Percentiles rank a stretch among this genome's conserved stretches.
phyloP scores from a whole-genome alignment of 2,329 filamentous ascomycete genomes.

The Cephalotrichum gorgonifer region DNA sequence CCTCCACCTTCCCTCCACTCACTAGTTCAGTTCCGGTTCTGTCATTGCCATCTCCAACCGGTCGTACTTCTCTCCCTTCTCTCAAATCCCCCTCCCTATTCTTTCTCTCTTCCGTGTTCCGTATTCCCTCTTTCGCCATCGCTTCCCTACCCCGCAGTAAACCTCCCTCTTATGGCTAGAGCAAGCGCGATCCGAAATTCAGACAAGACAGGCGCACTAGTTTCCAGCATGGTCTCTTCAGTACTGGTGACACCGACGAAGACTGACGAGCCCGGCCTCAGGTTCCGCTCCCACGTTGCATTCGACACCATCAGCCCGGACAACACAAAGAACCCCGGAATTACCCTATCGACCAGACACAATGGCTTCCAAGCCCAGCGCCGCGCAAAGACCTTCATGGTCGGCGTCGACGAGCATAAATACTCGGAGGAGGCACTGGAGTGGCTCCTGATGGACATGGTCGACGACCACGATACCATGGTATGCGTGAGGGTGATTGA shows the following conservation, averaged over 20 bases:
- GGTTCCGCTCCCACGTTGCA: conserved; percentile 48
- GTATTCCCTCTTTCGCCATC: background rate
- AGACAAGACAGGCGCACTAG: background rate
- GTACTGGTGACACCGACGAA: background rate
- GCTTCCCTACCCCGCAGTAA: background rate
- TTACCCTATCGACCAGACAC: conserved; percentile 79
- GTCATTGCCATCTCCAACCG: too few relatives aligned
- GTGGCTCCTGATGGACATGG: conserved; percentile 84
- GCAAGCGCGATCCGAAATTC: background rate
- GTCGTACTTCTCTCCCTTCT: too few relatives aligned
- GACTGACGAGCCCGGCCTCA: conserved; percentile 24
- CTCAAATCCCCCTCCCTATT: too few relatives aligned
- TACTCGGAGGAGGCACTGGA: conserved; percentile 89
- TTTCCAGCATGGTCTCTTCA: conserved; percentile 1
- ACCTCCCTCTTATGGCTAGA: background rate
- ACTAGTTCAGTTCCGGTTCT: too few relatives aligned
- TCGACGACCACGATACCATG: conserved; percentile 88
- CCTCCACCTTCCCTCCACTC: background rate
- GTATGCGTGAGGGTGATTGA: conserved; percentile 84
- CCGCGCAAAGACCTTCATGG: conserved; percentile 78
- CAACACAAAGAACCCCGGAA: conserved; percentile 50
- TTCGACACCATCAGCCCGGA: conserved; percentile 51
- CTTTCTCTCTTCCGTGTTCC: background rate
- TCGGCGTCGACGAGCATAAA: conserved; percentile 80
- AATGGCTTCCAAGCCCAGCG: conserved; percentile 74